Base-by-base conservation (phyloP, 331 rosid genomes). In the Saraca asoca region DNA sequence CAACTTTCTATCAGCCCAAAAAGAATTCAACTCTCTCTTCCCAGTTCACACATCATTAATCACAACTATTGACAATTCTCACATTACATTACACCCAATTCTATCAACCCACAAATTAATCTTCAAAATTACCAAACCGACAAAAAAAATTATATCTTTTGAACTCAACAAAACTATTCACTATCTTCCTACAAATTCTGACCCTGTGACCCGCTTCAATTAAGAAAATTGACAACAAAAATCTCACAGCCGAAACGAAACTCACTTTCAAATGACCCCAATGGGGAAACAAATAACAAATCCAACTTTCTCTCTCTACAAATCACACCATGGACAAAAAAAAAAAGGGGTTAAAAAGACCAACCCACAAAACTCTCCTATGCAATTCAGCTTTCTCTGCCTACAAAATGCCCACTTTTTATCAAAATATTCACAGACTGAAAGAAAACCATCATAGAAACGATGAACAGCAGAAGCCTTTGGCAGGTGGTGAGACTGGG, bases 121-220 rank as follows among this genome's bases (percentile, higher is more conserved):
- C 78, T 39, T 53, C 60, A 70, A 65, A 79, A 52, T 33, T 46
- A 42, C 18, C 49, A 56, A 73, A 43, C 76, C 64, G n/a, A n/a
- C 79, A 43, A 29, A 62, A 46, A 58, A 20, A 69, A 70, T 59
- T 60, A 49, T 48, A 29, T 19, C 34, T 13, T 18, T 10, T 0
- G 18, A 63, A 59, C 56, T 24, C 50, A 24, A 7, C 45, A 75
- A 69, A 48, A 7, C 29, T 13, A 29, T 62, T 9, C 17, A 35
- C 42, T n/a, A n/a, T 31, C 49, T 4, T 13, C 31, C 53, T 29
- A 55, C 16, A 51, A 71, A 34, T 16, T 37, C n/a, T 5, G 6
- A 9, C 29, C 5, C 31, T 24, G 31, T 24, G 31, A 24, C 46
- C 20, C 0, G 18, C 3, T 55, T 13, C 61, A 55, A 55, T 33